Conservation (phyloP, 164 flowering plant species). For the Liquidambar formosana region DNA sequence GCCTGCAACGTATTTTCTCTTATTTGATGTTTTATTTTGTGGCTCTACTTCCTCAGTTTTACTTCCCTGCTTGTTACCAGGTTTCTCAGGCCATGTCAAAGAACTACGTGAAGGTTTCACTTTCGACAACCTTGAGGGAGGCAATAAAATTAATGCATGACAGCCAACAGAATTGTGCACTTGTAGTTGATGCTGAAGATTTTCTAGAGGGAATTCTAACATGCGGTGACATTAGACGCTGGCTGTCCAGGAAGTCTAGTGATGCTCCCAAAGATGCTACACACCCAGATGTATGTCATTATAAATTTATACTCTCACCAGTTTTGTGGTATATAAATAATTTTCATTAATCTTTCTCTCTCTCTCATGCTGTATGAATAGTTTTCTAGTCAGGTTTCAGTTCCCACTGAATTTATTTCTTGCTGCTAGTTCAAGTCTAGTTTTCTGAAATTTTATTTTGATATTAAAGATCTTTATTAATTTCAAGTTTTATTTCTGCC, state of each 20-base stretch:
- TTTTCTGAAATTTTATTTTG: background rate
- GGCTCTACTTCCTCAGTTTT: background rate
- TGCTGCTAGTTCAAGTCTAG: background rate
- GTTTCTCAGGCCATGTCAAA: conserved; percentile 86
- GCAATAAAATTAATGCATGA: conserved; percentile 64
- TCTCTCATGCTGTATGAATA: too few relatives aligned
- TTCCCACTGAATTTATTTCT: too few relatives aligned
- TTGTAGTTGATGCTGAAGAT: conserved; percentile 77
- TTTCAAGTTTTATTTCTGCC: background rate
- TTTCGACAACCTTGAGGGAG: conserved; percentile 53
- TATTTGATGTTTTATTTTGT: background rate
- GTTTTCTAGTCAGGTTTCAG: too few relatives aligned
- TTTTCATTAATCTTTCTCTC: too few relatives aligned
- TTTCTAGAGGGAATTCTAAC: conserved; percentile 88
- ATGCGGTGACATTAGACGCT: conserved; percentile 72
- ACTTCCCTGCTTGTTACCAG: conserved; percentile 37
- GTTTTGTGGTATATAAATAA: background rate
- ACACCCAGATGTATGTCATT: conserved; percentile 58
- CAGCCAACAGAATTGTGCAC: conserved; percentile 58
- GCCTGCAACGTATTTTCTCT: background rate
- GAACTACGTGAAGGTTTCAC: conserved; percentile 54
- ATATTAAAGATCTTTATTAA: background rate
- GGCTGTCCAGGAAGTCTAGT: conserved; percentile 37
- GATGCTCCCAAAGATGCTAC: conserved; percentile 45
- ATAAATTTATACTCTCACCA: background rate